Conservation (phyloP, 2,329 filamentous ascomycete genomes). For the Colletotrichum paranaense region DNA sequence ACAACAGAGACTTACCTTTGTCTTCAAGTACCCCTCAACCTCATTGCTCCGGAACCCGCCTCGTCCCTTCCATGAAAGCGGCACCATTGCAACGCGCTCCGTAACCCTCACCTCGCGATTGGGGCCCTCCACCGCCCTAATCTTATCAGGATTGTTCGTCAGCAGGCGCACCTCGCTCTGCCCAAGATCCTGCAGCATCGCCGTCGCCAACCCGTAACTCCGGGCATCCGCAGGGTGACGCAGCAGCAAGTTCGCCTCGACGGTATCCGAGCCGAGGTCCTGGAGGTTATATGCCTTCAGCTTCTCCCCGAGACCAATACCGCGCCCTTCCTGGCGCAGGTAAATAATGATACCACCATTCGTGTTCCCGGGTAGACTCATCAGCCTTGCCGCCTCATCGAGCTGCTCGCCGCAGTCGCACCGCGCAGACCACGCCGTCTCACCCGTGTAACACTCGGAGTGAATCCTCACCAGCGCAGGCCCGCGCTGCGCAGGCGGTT, state of each 20-base stretch:
- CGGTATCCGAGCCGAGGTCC: constrained; percentile 96
- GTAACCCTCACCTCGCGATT: constrained; percentile 87
- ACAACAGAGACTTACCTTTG: constrained; percentile 75
- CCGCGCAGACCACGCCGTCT: constrained; percentile 97
- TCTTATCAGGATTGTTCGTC: constrained; percentile 98
- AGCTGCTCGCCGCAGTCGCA: constrained; percentile 99
- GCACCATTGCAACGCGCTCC: constrained; percentile 95
- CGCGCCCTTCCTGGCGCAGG: constrained; percentile 92
- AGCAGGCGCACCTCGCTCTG: constrained; percentile 82
- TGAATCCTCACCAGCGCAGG: constrained; percentile 92
- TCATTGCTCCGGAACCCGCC: constrained; percentile 88
- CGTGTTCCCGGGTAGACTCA: constrained; percentile 76
- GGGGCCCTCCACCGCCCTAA: constrained; percentile 92
- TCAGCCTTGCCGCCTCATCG: constrained; percentile 93
- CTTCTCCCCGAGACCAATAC: constrained; percentile 94
- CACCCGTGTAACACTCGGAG: constrained; percentile 97
- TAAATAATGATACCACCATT: constrained; percentile 90
- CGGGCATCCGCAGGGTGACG: constrained; percentile 94
- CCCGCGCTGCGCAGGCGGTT: constrained; percentile 35
- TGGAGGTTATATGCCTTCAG: constrained; percentile 98
- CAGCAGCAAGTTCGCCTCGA: constrained; percentile 92
- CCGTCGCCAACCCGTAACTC: constrained; percentile 95
- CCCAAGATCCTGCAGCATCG: constrained; percentile 90
- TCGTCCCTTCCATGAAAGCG: constrained; percentile 88
- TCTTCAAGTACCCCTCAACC: constrained; percentile 92